phyloP scores from a whole-genome alignment of 2,329 filamentous ascomycete species.

The Remersonia thermophila region DNA sequence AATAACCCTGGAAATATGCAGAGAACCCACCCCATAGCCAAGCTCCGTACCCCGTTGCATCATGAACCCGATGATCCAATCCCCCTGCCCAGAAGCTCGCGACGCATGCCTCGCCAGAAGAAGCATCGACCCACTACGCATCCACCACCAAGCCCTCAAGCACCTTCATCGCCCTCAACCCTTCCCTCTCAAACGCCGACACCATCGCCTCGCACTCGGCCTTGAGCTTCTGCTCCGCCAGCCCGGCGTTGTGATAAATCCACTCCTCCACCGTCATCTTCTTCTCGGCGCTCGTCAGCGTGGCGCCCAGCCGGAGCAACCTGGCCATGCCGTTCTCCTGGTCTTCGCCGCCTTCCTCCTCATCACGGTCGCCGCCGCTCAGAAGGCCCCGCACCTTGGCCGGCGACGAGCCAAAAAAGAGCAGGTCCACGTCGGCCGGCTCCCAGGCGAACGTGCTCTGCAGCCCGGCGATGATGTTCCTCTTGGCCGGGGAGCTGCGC shows the following conservation, averaged over 20 bases:
- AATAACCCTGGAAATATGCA: too few relatives aligned
- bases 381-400: not conserved
- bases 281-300: constrained; percentile 65
- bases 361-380: not conserved
- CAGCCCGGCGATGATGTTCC: constrained; percentile 42
- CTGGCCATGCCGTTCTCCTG: constrained; percentile 34
- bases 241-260: constrained; percentile 68
- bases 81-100: too few relatives aligned
- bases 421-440: constrained; percentile 60
- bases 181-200: constrained; percentile 70
- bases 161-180: constrained; percentile 60
- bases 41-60: not conserved
- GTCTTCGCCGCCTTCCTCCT: constrained; percentile 25
- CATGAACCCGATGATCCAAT: too few relatives aligned
- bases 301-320: constrained; percentile 42
- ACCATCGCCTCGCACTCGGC: constrained; percentile 76
- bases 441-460: constrained; percentile 55
- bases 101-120: too few relatives aligned
- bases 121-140: not conserved
- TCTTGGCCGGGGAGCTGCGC: constrained; percentile 46
- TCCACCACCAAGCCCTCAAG: constrained; percentile 60
- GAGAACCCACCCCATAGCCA: not conserved
- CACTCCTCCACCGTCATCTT: constrained; percentile 90
- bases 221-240: constrained; percentile 68
- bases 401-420: constrained; percentile 37